These are phyloP conservation scores for Westerdykella aurantiaca DNA, from an alignment of 2,329 filamentous ascomycete genomes.

Conservation along the genomic window DNA sequence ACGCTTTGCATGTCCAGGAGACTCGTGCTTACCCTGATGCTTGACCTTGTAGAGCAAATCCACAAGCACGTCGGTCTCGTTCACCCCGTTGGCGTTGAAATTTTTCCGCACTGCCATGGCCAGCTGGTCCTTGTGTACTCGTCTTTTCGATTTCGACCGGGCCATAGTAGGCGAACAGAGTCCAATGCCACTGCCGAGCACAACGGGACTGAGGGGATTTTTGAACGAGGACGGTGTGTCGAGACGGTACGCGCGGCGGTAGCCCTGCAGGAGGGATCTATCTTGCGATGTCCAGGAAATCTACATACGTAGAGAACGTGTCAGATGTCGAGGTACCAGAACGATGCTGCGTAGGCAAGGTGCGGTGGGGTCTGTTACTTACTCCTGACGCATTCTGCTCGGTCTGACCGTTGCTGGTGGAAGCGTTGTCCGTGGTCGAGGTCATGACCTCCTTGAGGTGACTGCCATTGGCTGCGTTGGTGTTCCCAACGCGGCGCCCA, in stretches of 20 bases:
- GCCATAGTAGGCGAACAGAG: constrained; percentile 71
- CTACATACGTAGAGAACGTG: constrained; percentile 23
- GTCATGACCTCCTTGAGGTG: constrained; percentile 33
- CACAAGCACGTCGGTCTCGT: constrained; percentile 77
- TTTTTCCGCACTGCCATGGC: constrained; percentile 70
- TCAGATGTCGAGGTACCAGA: not conserved
- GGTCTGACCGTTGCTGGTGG: constrained; percentile 32
- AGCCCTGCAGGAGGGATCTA: constrained; percentile 62
- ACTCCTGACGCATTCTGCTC: constrained; percentile 29
- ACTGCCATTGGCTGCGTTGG: constrained; percentile 27
- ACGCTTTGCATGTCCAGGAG: not conserved
- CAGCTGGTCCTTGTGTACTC: constrained; percentile 67
- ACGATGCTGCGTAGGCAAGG: not conserved
- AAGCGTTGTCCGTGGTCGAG: constrained; percentile 30
- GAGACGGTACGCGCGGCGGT: constrained; percentile 68
- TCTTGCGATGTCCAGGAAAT: constrained; percentile 65
- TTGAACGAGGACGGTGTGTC: constrained; percentile 65
- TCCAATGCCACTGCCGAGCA: constrained; percentile 57
- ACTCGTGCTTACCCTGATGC: constrained; percentile 47
- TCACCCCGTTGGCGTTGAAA: constrained; percentile 73
- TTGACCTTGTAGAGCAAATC: constrained; percentile 69
- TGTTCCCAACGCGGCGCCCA: constrained; percentile 32
- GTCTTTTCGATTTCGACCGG: constrained; percentile 55
- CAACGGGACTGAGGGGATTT: constrained; percentile 44
- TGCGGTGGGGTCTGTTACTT: constrained; percentile 11